Base-by-base conservation (phyloP, 2,329 filamentous ascomycete species). In the Anisogramma anomala region DNA sequence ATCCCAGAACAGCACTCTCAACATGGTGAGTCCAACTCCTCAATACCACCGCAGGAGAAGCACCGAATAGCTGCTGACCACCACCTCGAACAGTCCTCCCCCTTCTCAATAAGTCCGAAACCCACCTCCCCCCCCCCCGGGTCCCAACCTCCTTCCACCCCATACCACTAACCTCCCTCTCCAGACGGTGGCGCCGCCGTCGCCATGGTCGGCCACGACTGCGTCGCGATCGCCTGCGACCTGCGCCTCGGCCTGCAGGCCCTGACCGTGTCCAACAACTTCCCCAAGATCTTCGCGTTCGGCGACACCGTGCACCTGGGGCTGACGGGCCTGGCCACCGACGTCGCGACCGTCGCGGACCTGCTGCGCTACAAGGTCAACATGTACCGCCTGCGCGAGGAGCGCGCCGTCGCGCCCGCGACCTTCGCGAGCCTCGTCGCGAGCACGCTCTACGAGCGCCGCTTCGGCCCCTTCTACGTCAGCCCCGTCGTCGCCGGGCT, bases 341-440 rank as follows among this genome's bases (percentile, higher is more conserved):
- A 98, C 63, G 87, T 98, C 50, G 77, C 77, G 50, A 96, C 89
- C 53, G 89, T 98, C 53, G 84, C 82, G 55, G 89, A 98, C 67
- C 82, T 96, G 53, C 94, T 98, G 77, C 87, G 91, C 59, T 96
- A 94, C 79, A 98, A 98, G 75, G 86, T 94, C 64, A 98, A 98
- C 77, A 93, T 98, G 84, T 98, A 98, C 77, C 84, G 91, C 51
- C 78, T 98, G 58, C 85, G 91, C 58, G 91, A 98, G 73, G 91
- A 98, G 74, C 87, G 91, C 59, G 76, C 87, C 71, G 96, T 98
- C 65, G 82, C 84, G 42, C 91, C 91, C 33, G 77, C 84, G 62
- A 98, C 91, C 45, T 87, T 98, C 67, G 88, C 91, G 63, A 95
- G 98, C 71, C 78, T 98, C 52, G 88, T 98, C 56, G 84, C 79